Evolutionary conservation across 2,329 filamentous ascomycete species (phyloP), one percentile per base, ranked within the genome.

Genomic region (Malbranchea cinnamomea): DNA sequence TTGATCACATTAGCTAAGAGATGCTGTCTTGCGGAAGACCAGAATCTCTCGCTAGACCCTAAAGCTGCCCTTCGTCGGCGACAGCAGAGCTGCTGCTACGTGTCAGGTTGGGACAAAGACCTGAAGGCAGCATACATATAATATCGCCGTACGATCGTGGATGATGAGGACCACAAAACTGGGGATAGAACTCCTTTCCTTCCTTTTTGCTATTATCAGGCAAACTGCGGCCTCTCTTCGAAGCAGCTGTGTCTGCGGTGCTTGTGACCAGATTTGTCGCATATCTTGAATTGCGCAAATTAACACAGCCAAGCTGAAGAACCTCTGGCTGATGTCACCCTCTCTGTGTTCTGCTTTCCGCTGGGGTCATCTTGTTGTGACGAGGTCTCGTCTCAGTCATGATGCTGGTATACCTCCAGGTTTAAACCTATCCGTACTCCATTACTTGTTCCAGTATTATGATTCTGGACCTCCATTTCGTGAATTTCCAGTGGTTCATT

Each of bases 261-360:
- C 11, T 20, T 8, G 6, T 14, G 6, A 16, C 15, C 5, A 28
- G 25, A 9, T 24, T 40, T 15, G 35, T 36, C 21, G 5, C 26
- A 5, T 26, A 26, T n/a, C 13, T 38, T 5, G 15, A 24, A 13
- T 28, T 23, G n/a, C 27, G 24, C 24, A 11, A 24, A 24, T 14
- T 26, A 21, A 19, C 5, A 20, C 13, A 7, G 26, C 34, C 15
- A 5, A 31, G 9, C 30, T 37, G 4, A 35, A 31, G 27, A 37
- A 37, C 5, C 21, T 35, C 15, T 39, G 37, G 34, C 23, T 37
- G 6, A 28, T 36, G 26, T 8, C 18, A 12, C 20, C 23, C 4
- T n/a, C 14, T 9, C 28, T 31, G 8, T 14, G 13, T 4, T 11
- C 10, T 11, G 24, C 23, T n/a, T 34, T 27, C 18, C 22, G 10